Evolutionary conservation across 352 stramenopile genomes (phyloP), one percentile per base, ranked within the genome.

Genomic region (Phytophthora capsici): DNA sequence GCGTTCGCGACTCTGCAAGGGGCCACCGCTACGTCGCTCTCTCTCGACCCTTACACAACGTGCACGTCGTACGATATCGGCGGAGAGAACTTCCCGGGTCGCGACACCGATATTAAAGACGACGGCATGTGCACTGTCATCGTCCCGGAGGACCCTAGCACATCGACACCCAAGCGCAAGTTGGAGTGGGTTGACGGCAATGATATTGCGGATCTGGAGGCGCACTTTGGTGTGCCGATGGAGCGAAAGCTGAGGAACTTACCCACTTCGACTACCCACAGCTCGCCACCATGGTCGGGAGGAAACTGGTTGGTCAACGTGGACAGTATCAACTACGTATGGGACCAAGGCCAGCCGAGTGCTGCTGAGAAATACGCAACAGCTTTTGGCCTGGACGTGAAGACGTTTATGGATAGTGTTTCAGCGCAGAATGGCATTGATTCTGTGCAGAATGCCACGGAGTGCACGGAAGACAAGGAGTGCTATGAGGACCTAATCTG

Each of bases 301-400:
- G 20, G 34, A 6, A 85, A 85, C 63, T 90, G 76, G 74, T 69
- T 71, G 5, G 52, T 51, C 17, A 86, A 80, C 69, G 43, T 62
- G 25, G 81, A 88, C 61, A 68, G 78, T 51, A 86, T 90, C 63
- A 90, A 90, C 69, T 60, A 58, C 44, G 34, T 55, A 7, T 82
- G 77, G 78, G 63, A 44, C 13, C n/a, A 47, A 1, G 34, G 47
- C 2, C 43, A 73, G 20, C 50, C 56, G 0, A 84, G 74, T 41
- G 49, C 73, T 12, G 58, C 73, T 22, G 60, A 69, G 55, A 82
- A 84, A 55, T 84, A 84, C 45, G 76, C 76, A 7, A 44, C 22
- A 20, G 76, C 67, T 0, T 82, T 82, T 38, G 59, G 50, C 8
- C 56, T 80, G 10, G 25, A 85, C 38, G 47, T 64, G 16, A 65